phyloP scores from a whole-genome alignment of 805 yeast genomes.

The Diddensiella santjacobensis region DNA sequence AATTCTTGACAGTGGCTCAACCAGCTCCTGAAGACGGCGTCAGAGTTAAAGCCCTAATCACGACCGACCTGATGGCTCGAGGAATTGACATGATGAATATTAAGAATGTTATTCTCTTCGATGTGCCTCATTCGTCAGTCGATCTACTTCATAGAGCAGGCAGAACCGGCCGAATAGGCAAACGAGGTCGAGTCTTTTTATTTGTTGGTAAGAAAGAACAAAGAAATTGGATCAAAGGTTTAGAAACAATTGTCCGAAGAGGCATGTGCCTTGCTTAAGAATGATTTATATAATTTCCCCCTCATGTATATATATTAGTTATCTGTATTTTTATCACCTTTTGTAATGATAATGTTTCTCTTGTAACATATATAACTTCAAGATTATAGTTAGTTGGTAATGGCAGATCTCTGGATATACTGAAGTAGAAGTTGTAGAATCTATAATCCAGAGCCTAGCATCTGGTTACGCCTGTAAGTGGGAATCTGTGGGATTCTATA shows the following conservation, averaged over 20 bases:
- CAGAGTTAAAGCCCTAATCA: conserved; percentile 64
- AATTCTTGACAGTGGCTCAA: conserved; percentile 50
- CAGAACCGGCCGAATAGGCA: conserved; percentile 89
- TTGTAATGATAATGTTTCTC: too few species aligned
- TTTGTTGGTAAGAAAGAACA: conserved; percentile 62
- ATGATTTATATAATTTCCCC: too few species aligned
- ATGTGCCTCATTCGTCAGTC: conserved; percentile 77
- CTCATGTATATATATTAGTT: too few species aligned
- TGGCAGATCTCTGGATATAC: too few species aligned
- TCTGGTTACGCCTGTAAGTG: too few species aligned
- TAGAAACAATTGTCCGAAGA: conserved; percentile 60
- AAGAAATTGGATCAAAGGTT: conserved; percentile 79
- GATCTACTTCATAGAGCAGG: conserved; percentile 91
- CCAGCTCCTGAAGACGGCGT: conserved; percentile 19
- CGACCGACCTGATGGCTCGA: conserved; percentile 86
- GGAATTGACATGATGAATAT: conserved; percentile 84
- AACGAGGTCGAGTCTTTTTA: conserved; percentile 81
- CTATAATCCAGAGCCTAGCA: too few species aligned
- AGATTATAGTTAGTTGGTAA: too few species aligned
- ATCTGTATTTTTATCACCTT: too few species aligned
- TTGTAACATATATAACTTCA: too few species aligned
- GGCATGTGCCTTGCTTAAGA: conserved; percentile 12
- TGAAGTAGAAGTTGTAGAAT: too few species aligned
- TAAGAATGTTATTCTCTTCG: conserved; percentile 77
- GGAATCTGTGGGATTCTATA: too few species aligned